A percentile compares a stretch with the other conserved stretches of the same genome.
These are phyloP conservation scores for Iris macrosiphon DNA, from an alignment of 106 monocot genomes.

Conservation along the genomic window DNA sequence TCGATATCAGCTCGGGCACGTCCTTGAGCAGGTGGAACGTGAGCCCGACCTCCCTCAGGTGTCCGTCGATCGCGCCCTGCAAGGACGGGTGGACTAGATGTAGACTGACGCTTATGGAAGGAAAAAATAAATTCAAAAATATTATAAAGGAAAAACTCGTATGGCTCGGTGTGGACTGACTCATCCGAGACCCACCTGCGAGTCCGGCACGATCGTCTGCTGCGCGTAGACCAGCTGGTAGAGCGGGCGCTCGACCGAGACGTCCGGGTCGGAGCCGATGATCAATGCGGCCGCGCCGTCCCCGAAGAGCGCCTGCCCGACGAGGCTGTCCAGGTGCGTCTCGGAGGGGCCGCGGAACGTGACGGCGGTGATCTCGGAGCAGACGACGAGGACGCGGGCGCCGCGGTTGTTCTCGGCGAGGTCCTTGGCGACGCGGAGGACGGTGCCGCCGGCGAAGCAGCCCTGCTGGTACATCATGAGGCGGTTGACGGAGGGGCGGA, in stretches of 20 bases:
- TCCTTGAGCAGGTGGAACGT: slow-evolving; percentile 69
- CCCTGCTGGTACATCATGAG: slow-evolving; percentile 49
- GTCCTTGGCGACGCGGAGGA: slow-evolving; percentile 74
- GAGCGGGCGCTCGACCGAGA: slow-evolving; percentile 36
- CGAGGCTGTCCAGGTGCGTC: slow-evolving; percentile 50
- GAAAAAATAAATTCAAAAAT: no score
- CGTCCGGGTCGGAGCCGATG: slow-evolving; percentile 55
- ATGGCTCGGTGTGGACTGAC: no score
- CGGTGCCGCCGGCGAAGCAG: slow-evolving; percentile 21
- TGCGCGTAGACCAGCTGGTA: slow-evolving; percentile 47
- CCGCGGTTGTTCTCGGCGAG: slow-evolving; percentile 86
- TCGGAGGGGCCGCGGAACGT: slow-evolving; percentile 63
- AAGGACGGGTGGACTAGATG: no score
- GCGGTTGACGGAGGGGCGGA: slow-evolving; percentile 54
- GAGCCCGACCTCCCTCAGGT: slow-evolving; percentile 48
- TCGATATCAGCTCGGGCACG: slow-evolving; percentile 61
- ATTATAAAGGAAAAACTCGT: no score
- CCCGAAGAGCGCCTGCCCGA: slow-evolving; percentile 75
- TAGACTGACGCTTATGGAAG: no score
- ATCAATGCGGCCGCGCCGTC: slow-evolving; percentile 81
- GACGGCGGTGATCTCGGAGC: slow-evolving; percentile 71
- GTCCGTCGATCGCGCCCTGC: slow-evolving; percentile 72
- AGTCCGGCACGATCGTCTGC: slow-evolving; percentile 57
- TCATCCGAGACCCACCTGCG: no score
- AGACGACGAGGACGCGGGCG: slow-evolving; percentile 56